These are phyloP conservation scores for Trifolium pratense DNA, from an alignment of 306 rosid species.

Conservation along the genomic window DNA sequence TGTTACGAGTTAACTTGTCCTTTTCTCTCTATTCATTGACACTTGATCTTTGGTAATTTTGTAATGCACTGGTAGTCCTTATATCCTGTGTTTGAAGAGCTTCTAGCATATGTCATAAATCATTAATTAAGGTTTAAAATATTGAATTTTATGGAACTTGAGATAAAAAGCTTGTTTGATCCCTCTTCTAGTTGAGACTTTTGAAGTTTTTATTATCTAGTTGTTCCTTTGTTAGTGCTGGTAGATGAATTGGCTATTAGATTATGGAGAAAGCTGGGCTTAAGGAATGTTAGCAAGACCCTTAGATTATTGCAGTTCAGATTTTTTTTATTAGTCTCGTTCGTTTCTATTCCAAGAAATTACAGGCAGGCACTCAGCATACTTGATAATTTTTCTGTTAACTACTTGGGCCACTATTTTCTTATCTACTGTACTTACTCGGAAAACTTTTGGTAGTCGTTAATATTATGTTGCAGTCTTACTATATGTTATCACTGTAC, in stretches of 20 bases:
- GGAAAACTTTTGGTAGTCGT: constrained; percentile 8
- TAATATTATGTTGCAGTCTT: neutral
- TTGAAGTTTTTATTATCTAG: constrained; percentile 17
- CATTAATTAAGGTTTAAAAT: constrained; percentile 28
- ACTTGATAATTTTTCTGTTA: constrained; percentile 33
- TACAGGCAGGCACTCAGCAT: constrained; percentile 22
- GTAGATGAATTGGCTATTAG: constrained; percentile 9
- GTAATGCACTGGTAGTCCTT: constrained; percentile 17
- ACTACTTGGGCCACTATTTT: constrained; percentile 10
- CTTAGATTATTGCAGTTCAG: constrained; percentile 21
- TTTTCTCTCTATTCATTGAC: constrained; percentile 1
- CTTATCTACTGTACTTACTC: constrained; percentile 5
- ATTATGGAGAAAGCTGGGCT: no score
- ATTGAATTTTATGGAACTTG: constrained; percentile 11
- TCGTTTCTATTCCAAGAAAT: constrained; percentile 27
- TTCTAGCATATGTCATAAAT: constrained; percentile 15
- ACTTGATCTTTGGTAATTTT: constrained; percentile 16
- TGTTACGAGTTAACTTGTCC: constrained; percentile 8
- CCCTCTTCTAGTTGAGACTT: constrained; percentile 4
- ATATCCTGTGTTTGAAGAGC: constrained; percentile 3
- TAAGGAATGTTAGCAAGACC: no score
- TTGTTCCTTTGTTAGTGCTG: constrained; percentile 15
- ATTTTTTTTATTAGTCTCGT: constrained; percentile 2
- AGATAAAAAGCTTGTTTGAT: constrained; percentile 15
- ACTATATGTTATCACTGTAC: neutral